Base-by-base conservation (phyloP, 192 early-diverging fungal genomes). In the Coemansia furcata region DNA sequence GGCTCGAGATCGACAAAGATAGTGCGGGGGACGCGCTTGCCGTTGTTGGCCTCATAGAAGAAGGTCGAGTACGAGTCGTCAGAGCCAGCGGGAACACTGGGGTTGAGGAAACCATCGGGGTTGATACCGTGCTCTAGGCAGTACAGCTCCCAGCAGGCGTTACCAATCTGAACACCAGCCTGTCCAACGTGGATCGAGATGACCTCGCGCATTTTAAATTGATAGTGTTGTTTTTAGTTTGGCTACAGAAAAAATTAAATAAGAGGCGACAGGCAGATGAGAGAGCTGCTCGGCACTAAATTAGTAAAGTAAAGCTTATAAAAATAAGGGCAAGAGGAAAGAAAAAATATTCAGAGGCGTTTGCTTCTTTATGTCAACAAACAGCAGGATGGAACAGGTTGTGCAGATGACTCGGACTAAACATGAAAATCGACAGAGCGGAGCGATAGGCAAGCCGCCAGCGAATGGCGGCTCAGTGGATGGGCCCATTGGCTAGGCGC, bases 121-220 rank as follows among this genome's bases (percentile, higher is more conserved):
- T 93, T 88, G 76, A 99, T 95, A 67, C 95, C 95, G 87, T 99
- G 98, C 84, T 99, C 98, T 55, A 90, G 86, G 74, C 88, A 93
- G 84, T 89, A 91, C 84, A 99, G 92, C 86, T 99, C 98, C 98
- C 98, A 99, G 86, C 98, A 99, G 88, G 96, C 94, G 88, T 98
- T 98, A 92, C 98, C 98, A 76, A 99, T 99, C 84, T 99, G 98
- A 83, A 99, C 95, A 98, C 98, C 98, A 77, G 98, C 98, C 78
- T 89, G 89, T 71, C 89, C 90, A 82, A 90, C 88, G 83, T 92
- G 89, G 74, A 91, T 79, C 42, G 89, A 91, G 73, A 91, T 90
- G 79, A 86, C 85, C 75, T 92, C 89, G 81, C 89, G 87, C 89
- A 91, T 92, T 78, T 72, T 78, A 69, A 30, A 62, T 65, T 60